These are phyloP conservation scores for Oenanthe sinensis DNA, from an alignment of 129 eudicot genomes.

Conservation along the genomic window DNA sequence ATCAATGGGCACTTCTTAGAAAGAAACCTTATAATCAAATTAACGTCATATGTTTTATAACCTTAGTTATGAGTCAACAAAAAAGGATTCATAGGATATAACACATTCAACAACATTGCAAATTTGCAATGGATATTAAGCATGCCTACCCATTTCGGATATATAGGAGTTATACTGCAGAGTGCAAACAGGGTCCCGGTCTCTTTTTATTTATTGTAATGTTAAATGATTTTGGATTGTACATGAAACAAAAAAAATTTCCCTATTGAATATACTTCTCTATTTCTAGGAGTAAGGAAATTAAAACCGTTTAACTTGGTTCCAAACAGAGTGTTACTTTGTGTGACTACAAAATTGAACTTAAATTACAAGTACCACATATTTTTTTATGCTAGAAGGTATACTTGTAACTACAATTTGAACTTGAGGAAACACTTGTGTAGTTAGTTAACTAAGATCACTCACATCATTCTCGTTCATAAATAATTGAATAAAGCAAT, in stretches of 20 bases:
- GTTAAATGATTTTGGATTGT: no score
- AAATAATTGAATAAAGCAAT: not conserved
- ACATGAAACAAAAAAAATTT: no score
- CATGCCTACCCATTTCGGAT: not conserved
- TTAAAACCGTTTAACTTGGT: no score
- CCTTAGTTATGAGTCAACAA: no score
- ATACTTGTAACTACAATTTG: no score
- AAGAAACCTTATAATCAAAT: constrained; percentile 49
- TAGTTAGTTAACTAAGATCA: not conserved
- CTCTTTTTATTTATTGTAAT: not conserved
- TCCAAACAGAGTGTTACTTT: no score
- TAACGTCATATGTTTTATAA: not conserved
- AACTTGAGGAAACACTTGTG: no score
- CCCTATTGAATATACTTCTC: no score
- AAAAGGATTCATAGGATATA: not conserved
- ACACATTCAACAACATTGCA: not conserved
- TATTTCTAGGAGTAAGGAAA: no score
- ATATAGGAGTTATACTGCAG: not conserved
- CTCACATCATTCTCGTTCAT: not conserved
- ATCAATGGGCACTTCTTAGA: constrained; percentile 82
- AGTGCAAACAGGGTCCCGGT: not conserved
- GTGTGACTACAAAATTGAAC: no score
- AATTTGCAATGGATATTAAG: not conserved
- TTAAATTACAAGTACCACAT: no score
- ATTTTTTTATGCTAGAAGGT: no score